Conservation (phyloP, 768 basidiomycete species). For the Mycena rebaudengoi region DNA sequence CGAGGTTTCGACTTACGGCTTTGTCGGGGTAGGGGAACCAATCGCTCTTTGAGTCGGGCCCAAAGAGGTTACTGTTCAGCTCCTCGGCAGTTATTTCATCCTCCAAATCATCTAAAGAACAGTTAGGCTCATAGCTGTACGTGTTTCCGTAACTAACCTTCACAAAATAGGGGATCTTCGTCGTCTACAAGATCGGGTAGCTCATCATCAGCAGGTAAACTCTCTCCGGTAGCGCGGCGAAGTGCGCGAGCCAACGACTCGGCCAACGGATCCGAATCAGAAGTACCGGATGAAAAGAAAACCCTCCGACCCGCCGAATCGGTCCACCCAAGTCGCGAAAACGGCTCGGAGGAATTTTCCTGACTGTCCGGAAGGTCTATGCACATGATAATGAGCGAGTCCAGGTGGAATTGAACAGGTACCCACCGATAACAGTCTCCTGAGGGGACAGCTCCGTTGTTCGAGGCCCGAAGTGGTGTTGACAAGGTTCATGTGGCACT, state of each 20-base stretch:
- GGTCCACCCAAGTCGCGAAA: background rate
- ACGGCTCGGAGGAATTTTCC: background rate
- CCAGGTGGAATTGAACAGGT: no score
- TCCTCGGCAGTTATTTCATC: constrained; percentile 3
- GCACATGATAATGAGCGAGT: no score
- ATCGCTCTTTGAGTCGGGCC: constrained; percentile 3
- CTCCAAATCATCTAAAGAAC: background rate
- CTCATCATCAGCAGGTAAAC: background rate
- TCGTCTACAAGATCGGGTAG: background rate
- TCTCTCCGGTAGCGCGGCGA: background rate
- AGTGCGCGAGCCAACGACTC: constrained; percentile 2
- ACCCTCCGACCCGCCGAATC: background rate
- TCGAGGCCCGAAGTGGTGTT: no score
- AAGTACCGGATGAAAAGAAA: background rate
- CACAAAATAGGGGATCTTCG: background rate
- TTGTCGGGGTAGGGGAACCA: constrained; percentile 21
- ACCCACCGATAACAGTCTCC: no score
- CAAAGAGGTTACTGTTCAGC: background rate
- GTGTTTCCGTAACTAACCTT: background rate
- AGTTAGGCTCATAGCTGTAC: no score
- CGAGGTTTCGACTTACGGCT: constrained; percentile 1
- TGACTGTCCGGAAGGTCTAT: background rate
- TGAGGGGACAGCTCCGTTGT: no score
- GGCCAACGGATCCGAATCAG: background rate
- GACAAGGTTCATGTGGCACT: no score